phyloP scores from a whole-genome alignment of 495 filamentous ascomycete genomes.

The Aspergillus kassunensis region DNA sequence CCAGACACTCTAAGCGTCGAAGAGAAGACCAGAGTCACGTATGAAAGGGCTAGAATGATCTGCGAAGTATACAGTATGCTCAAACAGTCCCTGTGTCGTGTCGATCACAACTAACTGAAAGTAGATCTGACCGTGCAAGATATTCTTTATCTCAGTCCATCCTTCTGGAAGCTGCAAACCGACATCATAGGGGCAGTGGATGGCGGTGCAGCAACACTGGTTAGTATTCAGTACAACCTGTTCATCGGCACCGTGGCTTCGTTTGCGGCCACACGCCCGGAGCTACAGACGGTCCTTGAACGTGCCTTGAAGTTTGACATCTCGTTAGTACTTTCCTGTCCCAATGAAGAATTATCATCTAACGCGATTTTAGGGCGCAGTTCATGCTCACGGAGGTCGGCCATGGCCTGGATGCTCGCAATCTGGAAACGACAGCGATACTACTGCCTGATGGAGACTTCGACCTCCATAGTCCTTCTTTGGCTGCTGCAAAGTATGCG shows the following conservation, averaged over 20 bases:
- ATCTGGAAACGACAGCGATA: slow-evolving; percentile 37
- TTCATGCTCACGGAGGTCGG: slow-evolving; percentile 37
- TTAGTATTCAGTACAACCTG: slow-evolving; percentile 35
- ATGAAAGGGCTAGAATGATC: slow-evolving; percentile 18
- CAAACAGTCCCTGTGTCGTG: not conserved
- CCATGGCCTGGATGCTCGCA: slow-evolving; percentile 35
- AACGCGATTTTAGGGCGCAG: slow-evolving; percentile 20
- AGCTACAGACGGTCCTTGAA: slow-evolving; percentile 24
- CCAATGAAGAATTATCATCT: no score
- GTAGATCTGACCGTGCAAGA: slow-evolving; percentile 8
- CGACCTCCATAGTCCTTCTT: slow-evolving; percentile 27
- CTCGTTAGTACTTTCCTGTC: slow-evolving; percentile 18
- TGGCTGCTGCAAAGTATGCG: slow-evolving; percentile 11
- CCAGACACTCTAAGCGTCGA: slow-evolving; percentile 5
- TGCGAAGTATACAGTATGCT: slow-evolving; percentile 15
- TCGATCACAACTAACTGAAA: not conserved
- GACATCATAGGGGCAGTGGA: slow-evolving; percentile 16
- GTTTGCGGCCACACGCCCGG: slow-evolving; percentile 22
- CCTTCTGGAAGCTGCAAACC: slow-evolving; percentile 20
- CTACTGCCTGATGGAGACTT: slow-evolving; percentile 28
- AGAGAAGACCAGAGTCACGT: slow-evolving; percentile 15
- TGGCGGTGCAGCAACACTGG: slow-evolving; percentile 18
- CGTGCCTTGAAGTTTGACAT: slow-evolving; percentile 27
- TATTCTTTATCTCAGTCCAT: slow-evolving; percentile 1
- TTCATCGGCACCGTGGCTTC: slow-evolving; percentile 33